Evolutionary conservation across 1,284 basidiomycete species (phyloP).

Genomic region (Melanopsichium pennsylvanicum): DNA sequence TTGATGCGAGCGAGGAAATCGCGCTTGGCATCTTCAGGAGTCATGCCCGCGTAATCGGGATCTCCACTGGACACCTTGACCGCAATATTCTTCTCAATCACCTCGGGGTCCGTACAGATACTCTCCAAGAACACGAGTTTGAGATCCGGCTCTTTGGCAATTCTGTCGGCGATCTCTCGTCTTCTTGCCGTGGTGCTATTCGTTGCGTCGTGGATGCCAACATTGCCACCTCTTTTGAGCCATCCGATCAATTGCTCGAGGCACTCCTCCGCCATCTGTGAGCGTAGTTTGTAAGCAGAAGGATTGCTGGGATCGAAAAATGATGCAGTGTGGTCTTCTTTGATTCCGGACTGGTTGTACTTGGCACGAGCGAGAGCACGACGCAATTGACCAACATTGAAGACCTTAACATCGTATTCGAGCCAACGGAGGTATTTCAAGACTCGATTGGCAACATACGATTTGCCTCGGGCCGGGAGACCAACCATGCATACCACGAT

Average conservation of each 20-base stretch:
- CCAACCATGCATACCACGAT: constrained; percentile 96
- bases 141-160: constrained; percentile 89
- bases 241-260: constrained; percentile 93
- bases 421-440: constrained; percentile 74
- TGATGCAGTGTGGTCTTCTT: constrained; percentile 86
- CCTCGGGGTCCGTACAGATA: constrained; percentile 87
- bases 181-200: constrained; percentile 84
- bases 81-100: constrained; percentile 93
- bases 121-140: constrained; percentile 93
- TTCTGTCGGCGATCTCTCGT: constrained; percentile 78
- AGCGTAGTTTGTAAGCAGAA: constrained; percentile 79
- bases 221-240: constrained; percentile 90
- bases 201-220: constrained; percentile 97
- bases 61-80: constrained; percentile 95
- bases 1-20: constrained; percentile 92
- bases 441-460: constrained; percentile 64
- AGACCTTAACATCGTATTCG: constrained; percentile 97
- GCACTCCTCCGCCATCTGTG: constrained; percentile 87
- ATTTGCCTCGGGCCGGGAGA: constrained; percentile 64
- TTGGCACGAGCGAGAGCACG: constrained; percentile 83
- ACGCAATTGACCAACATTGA: constrained; percentile 96
- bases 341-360: constrained; percentile 74
- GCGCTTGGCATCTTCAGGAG: constrained; percentile 79
- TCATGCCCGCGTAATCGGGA: constrained; percentile 93
- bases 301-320: constrained; percentile 91